phyloP scores from a whole-genome alignment of 2,329 filamentous ascomycete genomes.

The Cadophora luteo-olivacea region DNA sequence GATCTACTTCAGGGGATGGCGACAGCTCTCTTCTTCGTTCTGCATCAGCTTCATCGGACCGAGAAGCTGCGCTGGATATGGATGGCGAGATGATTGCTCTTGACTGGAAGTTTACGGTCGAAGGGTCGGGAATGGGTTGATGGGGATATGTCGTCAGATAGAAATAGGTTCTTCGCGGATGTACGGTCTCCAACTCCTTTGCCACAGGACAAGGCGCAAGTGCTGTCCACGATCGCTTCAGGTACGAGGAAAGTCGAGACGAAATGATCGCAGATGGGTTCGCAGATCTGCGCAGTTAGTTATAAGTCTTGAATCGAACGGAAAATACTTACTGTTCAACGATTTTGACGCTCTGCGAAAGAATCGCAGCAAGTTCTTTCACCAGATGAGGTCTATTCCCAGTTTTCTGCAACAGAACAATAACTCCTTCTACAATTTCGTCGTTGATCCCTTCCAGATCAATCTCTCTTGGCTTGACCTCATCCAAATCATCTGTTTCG shows the following conservation, averaged over 20 bases:
- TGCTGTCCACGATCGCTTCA: slow-evolving; percentile 85
- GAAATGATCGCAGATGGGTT: slow-evolving; percentile 96
- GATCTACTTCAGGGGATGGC: slow-evolving; percentile 90
- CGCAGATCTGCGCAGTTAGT: slow-evolving; percentile 72
- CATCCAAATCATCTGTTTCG: slow-evolving; percentile 48
- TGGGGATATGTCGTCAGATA: slow-evolving; percentile 89
- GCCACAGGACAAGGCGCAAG: slow-evolving; percentile 84
- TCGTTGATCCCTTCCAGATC: slow-evolving; percentile 88
- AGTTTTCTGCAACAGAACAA: slow-evolving; percentile 86
- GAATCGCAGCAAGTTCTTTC: slow-evolving; percentile 85
- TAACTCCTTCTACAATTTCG: slow-evolving; percentile 91
- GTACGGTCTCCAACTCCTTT: slow-evolving; percentile 90
- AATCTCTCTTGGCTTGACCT: slow-evolving; percentile 60
- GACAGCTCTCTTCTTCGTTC: slow-evolving; percentile 75
- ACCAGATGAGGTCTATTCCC: slow-evolving; percentile 93
- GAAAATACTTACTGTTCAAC: slow-evolving; percentile 82
- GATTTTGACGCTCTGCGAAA: slow-evolving; percentile 77
- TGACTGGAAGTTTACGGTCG: slow-evolving; percentile 55
- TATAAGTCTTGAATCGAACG: slow-evolving; percentile 27
- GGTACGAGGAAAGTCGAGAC: slow-evolving; percentile 85
- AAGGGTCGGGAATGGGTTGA: slow-evolving; percentile 76
- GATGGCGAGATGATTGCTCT: slow-evolving; percentile 81
- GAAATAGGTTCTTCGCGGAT: slow-evolving; percentile 95
- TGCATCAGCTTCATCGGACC: slow-evolving; percentile 75
- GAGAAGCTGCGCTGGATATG: slow-evolving; percentile 72